Evolutionary conservation across 2,329 filamentous ascomycete genomes (phyloP).

Genomic region (Diaporthe caulivora): DNA sequence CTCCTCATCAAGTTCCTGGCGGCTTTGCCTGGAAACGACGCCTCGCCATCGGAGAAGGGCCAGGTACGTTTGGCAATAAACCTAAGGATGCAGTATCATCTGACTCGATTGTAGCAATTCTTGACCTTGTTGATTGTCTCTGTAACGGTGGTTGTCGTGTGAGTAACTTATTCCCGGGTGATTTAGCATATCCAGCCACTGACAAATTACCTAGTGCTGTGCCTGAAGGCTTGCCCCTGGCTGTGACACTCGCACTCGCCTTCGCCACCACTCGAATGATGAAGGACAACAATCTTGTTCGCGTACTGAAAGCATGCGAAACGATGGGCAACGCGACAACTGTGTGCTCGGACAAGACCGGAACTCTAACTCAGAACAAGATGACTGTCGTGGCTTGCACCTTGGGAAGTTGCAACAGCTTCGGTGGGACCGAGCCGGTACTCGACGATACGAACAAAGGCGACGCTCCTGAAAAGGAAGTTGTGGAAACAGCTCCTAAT

Average conservation of each 20-base stretch:
- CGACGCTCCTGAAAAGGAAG: slow-evolving; percentile 45
- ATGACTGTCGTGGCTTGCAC: slow-evolving; percentile 83
- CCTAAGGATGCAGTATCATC: background rate
- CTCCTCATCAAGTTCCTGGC: slow-evolving; percentile 81
- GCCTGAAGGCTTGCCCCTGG: slow-evolving; percentile 75
- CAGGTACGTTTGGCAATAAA: slow-evolving; percentile 48
- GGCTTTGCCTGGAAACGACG: slow-evolving; percentile 63
- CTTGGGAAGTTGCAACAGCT: slow-evolving; percentile 61
- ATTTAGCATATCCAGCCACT: background rate
- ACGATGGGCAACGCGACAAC: slow-evolving; percentile 81
- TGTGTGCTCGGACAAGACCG: slow-evolving; percentile 85
- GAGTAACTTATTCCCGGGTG: background rate
- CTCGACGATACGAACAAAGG: slow-evolving; percentile 43
- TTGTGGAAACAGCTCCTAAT: slow-evolving; percentile 45
- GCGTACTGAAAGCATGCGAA: slow-evolving; percentile 77
- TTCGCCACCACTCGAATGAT: slow-evolving; percentile 79
- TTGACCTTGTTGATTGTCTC: slow-evolving; percentile 73
- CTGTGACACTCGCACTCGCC: slow-evolving; percentile 76
- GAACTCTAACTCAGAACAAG: slow-evolving; percentile 80
- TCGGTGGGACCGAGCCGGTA: slow-evolving; percentile 47
- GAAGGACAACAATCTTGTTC: slow-evolving; percentile 79
- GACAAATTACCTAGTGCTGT: slow-evolving; percentile 57
- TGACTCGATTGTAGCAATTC: slow-evolving; percentile 53
- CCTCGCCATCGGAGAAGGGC: slow-evolving; percentile 66
- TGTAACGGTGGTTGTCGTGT: slow-evolving; percentile 76